Evolutionary conservation across 495 filamentous ascomycete species (phyloP), one percentile per base, ranked within the genome.

Genomic region (Rhizodiscina lignyota): DNA sequence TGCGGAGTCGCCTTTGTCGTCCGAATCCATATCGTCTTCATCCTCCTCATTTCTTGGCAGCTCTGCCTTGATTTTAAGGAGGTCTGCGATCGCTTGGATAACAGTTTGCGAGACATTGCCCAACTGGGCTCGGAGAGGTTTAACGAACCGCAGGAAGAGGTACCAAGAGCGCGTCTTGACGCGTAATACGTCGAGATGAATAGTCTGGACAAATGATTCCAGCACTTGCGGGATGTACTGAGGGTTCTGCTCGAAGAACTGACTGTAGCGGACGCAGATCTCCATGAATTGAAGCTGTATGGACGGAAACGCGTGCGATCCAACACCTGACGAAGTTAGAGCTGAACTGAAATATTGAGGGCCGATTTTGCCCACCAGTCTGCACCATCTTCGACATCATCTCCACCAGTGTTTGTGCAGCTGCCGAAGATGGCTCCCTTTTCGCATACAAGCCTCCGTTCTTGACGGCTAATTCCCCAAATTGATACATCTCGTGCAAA

Each of bases 211-310:
- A 58, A 96, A 99, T 48, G 77, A 79, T 43, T 94, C 84, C n/a
- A 99, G 63, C 3, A 84, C 84, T 39, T 69, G 74, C 4, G 80
- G 79, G 29, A 96, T 89, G 31, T 75, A 67, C 1, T 72, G 63
- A 2, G 76, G 66, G 44, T 93, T 79, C 23, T 68, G 64, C 40
- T 91, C 82, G 57, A 99, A 96, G 57, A 94, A 94, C n/a, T 71
- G 67, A 53, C 71, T 76, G 52, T 96, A 96, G 23, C 89, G 77
- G 21, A 93, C 84, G 51, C 83, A 91, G 27, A 93, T 89, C 46
- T 96, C 89, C 91, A 96, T 96, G 46, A 89, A 96, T 54, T 93
- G 84, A 12, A 96, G 64, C 38, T 94, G 75, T 21, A 93, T 82
- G 16, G 84, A 82, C 0, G 91, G 89, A 55, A 96, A 89, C 3